These are phyloP conservation scores for Alternaria dauci DNA, from an alignment of 2,329 filamentous ascomycete species.

Conservation along the genomic window DNA sequence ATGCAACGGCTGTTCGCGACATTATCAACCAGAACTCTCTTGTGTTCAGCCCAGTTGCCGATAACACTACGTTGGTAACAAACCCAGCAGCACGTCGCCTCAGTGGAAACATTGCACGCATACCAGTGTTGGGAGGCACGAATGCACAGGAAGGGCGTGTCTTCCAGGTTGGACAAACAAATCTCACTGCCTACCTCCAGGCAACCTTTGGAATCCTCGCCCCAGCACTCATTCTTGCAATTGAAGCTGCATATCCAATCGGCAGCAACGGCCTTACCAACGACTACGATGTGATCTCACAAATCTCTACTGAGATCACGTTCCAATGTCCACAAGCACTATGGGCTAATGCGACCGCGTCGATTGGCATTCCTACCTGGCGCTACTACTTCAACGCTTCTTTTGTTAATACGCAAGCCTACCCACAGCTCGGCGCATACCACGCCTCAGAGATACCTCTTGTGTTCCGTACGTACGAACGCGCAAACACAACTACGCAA, in stretches of 20 bases:
- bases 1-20: constrained; percentile 26
- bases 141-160: constrained; percentile 40
- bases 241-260: constrained; percentile 34
- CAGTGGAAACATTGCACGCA: constrained; percentile 33
- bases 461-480: constrained; percentile 35
- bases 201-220: constrained; percentile 18
- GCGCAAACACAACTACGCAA: constrained; percentile 27
- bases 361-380: constrained; percentile 34
- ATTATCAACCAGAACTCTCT: constrained; percentile 30
- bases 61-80: constrained; percentile 33
- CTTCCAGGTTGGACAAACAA: constrained; percentile 28
- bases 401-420: constrained; percentile 33
- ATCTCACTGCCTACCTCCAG: constrained; percentile 29
- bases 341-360: constrained; percentile 34
- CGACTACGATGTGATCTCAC: constrained; percentile 27
- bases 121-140: constrained; percentile 38
- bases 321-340: constrained; percentile 35
- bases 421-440: constrained; percentile 26
- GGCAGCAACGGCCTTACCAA: constrained; percentile 24
- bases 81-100: constrained; percentile 29
- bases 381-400: constrained; percentile 44
- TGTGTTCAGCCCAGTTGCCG: constrained; percentile 28
- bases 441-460: constrained; percentile 36
- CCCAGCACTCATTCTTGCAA: constrained; percentile 22
- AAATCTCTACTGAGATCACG: constrained; percentile 25